phyloP scores from a whole-genome alignment of 2,329 filamentous ascomycete species.

The Paracoccidioides lutzii region DNA sequence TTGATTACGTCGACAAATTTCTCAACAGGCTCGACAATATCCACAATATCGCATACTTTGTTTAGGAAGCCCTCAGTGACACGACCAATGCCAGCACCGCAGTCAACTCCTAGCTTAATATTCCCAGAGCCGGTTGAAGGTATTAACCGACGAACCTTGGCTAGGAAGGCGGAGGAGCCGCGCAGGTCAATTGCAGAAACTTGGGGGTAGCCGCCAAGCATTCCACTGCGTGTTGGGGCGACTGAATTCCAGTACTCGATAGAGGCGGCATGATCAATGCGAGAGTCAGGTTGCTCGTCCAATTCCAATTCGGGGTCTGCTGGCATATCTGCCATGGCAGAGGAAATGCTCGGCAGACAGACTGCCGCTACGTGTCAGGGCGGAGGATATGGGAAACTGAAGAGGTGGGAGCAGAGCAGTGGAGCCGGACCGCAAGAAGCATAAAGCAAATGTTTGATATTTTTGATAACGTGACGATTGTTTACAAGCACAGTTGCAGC shows the following conservation, averaged over 20 bases:
- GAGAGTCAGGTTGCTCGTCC: slow-evolving; percentile 14
- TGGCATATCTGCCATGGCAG: neutral
- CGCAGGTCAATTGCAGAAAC: slow-evolving; percentile 59
- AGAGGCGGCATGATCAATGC: slow-evolving; percentile 25
- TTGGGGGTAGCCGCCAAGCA: slow-evolving; percentile 59
- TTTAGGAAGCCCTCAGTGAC: slow-evolving; percentile 68
- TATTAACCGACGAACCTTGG: slow-evolving; percentile 43
- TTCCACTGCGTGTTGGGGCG: slow-evolving; percentile 44
- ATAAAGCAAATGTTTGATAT: too few relatives aligned
- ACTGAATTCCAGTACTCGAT: slow-evolving; percentile 29
- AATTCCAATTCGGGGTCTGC: neutral
- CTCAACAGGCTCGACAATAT: slow-evolving; percentile 71
- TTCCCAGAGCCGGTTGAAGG: slow-evolving; percentile 11
- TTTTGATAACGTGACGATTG: too few relatives aligned
- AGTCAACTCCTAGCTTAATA: slow-evolving; percentile 39
- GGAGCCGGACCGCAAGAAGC: too few relatives aligned
- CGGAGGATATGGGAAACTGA: neutral
- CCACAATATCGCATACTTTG: slow-evolving; percentile 55
- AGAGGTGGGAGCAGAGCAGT: too few relatives aligned
- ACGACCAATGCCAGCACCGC: slow-evolving; percentile 63
- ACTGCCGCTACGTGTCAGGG: neutral
- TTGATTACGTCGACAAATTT: slow-evolving; percentile 60
- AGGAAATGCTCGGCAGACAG: neutral
- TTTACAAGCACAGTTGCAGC: too few relatives aligned
- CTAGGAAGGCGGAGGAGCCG: slow-evolving; percentile 55